phyloP scores from a whole-genome alignment of 2,329 filamentous ascomycete species.

The Tolypocladium endophyticum region DNA sequence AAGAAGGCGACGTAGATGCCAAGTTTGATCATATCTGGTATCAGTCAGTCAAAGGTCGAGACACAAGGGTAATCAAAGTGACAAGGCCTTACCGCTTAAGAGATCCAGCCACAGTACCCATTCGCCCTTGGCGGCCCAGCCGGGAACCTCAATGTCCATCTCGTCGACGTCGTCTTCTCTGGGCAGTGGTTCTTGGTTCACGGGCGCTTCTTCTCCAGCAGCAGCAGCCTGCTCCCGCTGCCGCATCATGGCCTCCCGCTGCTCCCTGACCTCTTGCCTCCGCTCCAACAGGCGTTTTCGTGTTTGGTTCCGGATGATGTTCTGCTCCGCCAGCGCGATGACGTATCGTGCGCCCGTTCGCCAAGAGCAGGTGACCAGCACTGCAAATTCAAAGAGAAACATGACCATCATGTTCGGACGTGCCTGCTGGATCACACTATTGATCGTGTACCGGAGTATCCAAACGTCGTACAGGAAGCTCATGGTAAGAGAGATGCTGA shows the following conservation, averaged over 20 bases:
- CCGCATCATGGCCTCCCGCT: constrained; percentile 40
- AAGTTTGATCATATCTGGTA: constrained; percentile 76
- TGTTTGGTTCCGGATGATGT: constrained; percentile 66
- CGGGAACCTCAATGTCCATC: constrained; percentile 88
- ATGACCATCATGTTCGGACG: constrained; percentile 99
- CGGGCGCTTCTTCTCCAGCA: constrained; percentile 47
- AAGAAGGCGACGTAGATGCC: constrained; percentile 88
- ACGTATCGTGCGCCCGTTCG: constrained; percentile 72
- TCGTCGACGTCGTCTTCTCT: constrained; percentile 74
- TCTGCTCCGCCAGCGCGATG: constrained; percentile 67
- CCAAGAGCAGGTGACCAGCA: constrained; percentile 68
- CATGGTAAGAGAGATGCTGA: constrained; percentile 67
- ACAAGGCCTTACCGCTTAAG: constrained; percentile 50
- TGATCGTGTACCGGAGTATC: constrained; percentile 72
- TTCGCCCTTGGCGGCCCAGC: constrained; percentile 92
- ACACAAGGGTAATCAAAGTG: background rate
- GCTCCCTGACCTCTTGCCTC: constrained; percentile 54
- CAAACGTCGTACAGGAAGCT: constrained; percentile 71
- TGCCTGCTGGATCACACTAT: constrained; percentile 75
- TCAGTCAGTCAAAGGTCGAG: constrained; percentile 3
- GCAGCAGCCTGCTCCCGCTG: constrained; percentile 37
- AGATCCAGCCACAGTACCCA: constrained; percentile 87
- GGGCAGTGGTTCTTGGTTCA: constrained; percentile 39
- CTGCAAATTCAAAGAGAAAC: constrained; percentile 96
- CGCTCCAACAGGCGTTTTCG: constrained; percentile 56